Percentiles rank a stretch among this genome's conserved stretches.
Evolutionary conservation across 2,329 filamentous ascomycete species (phyloP).

Genomic region (Akanthomyces uredinophilus): DNA sequence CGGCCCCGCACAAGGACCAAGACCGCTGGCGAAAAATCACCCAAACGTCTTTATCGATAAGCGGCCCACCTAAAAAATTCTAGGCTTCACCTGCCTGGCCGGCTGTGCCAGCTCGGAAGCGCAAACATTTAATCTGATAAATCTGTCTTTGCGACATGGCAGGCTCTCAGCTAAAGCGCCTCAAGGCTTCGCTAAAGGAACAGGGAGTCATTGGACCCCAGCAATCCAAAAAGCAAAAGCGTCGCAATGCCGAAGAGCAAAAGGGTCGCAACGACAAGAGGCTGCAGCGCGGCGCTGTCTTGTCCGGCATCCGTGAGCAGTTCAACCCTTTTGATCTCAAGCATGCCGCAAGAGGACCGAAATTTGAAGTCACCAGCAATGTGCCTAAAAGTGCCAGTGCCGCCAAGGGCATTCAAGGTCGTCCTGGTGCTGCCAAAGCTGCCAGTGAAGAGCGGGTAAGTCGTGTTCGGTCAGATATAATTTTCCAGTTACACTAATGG

Average conservation of each 20-base stretch:
- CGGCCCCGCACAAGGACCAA: no score
- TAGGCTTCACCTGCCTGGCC: neutral
- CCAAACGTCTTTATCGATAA: constrained; percentile 10
- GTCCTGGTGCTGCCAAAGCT: constrained; percentile 81
- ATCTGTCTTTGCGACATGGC: constrained; percentile 58
- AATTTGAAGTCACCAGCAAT: constrained; percentile 77
- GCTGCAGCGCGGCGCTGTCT: constrained; percentile 67
- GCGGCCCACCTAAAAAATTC: constrained; percentile 9
- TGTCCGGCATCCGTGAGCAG: constrained; percentile 84
- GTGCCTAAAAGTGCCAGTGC: constrained; percentile 48
- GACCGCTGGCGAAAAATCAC: no score
- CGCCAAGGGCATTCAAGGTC: constrained; percentile 58
- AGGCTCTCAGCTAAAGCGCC: constrained; percentile 90
- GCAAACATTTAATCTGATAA: neutral
- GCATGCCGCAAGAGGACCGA: constrained; percentile 67
- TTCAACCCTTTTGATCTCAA: constrained; percentile 99
- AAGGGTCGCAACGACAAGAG: constrained; percentile 65
- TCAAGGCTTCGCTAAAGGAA: constrained; percentile 85
- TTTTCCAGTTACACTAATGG: constrained; percentile 14
- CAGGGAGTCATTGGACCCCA: constrained; percentile 88
- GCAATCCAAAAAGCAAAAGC: constrained; percentile 91
- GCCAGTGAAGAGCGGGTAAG: constrained; percentile 77
- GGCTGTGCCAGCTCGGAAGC: neutral
- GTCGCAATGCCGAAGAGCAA: constrained; percentile 63
- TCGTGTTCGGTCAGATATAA: neutral